Evolutionary conservation across 371 early-diverging fungal species (phyloP).

Genomic region (Haplosporangium sp.): DNA sequence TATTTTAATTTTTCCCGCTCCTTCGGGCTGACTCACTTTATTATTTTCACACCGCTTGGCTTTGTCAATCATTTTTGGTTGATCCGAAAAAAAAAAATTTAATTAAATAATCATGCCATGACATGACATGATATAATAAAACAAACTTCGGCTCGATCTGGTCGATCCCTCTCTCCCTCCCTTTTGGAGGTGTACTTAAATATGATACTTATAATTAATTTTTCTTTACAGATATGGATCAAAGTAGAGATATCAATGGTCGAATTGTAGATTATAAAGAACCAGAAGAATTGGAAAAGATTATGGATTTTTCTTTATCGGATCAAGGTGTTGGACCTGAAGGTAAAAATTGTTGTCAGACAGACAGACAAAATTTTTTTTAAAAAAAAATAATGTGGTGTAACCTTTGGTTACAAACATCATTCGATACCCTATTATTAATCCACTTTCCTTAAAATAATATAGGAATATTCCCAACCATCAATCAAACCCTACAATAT

Average conservation of each 20-base stretch:
- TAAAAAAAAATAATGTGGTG: neutral
- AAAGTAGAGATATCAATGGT: conserved; percentile 57
- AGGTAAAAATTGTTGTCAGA: conserved; percentile 49
- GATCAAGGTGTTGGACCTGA: conserved; percentile 64
- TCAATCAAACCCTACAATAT: conserved; percentile 65
- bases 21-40: conserved; percentile 38
- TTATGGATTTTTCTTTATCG: conserved; percentile 66
- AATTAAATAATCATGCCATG: conserved; percentile 2
- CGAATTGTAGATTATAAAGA: conserved; percentile 62
- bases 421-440: neutral
- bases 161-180: neutral
- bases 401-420: neutral
- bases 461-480: conserved; percentile 64
- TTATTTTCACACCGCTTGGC: conserved; percentile 36
- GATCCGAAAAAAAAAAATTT: conserved; percentile 25
- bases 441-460: no score
- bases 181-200: no score
- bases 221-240: conserved; percentile 55
- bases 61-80: conserved; percentile 18
- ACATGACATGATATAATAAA: neutral
- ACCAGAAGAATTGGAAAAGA: conserved; percentile 65
- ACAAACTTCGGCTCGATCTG: conserved; percentile 5
- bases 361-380: no score
- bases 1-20: neutral
- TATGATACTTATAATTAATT: neutral